A percentile compares a stretch with the other conserved stretches of the same genome.
phyloP scores from a whole-genome alignment of 768 basidiomycete genomes.

The Amanita muscaria region DNA sequence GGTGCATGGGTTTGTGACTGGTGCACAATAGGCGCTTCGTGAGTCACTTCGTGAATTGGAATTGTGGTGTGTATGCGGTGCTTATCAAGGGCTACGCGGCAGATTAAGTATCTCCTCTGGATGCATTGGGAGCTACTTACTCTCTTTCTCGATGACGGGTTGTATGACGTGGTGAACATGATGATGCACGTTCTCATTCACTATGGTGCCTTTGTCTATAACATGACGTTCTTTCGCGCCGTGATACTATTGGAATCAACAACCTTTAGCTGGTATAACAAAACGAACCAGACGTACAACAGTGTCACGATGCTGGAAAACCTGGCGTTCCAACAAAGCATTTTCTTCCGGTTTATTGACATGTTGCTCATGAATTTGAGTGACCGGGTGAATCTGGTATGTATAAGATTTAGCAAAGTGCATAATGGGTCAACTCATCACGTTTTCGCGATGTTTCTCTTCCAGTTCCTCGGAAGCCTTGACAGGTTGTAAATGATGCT shows the following conservation, averaged over 20 bases:
- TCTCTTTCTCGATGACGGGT: conserved; percentile 30
- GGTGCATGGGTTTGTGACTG: conserved; percentile 26
- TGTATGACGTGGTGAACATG: conserved; percentile 31
- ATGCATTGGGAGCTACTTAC: conserved; percentile 14
- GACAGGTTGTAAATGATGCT: conserved; percentile 30
- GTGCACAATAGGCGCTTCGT: conserved; percentile 30
- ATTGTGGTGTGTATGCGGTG: conserved; percentile 24
- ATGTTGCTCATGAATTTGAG: conserved; percentile 20
- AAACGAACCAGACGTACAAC: conserved; percentile 14
- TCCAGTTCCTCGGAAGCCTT: conserved; percentile 17
- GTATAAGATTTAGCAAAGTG: not conserved
- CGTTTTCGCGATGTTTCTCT: conserved; percentile 20
- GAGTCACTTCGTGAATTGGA: conserved; percentile 27
- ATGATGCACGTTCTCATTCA: conserved; percentile 25
- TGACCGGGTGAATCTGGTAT: conserved; percentile 19
- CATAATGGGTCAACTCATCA: conserved; percentile 1
- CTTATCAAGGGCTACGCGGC: conserved; percentile 26
- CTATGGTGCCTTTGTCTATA: conserved; percentile 24
- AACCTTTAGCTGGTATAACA: not conserved
- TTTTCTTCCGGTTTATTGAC: conserved; percentile 21
- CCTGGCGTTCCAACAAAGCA: conserved; percentile 20
- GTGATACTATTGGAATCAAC: conserved; percentile 12
- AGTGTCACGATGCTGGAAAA: conserved; percentile 20
- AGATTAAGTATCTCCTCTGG: too few species aligned
- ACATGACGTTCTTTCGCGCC: conserved; percentile 20